Conservation (phyloP, 176 grass and related monocot genomes). For the Carex kokanica region DNA sequence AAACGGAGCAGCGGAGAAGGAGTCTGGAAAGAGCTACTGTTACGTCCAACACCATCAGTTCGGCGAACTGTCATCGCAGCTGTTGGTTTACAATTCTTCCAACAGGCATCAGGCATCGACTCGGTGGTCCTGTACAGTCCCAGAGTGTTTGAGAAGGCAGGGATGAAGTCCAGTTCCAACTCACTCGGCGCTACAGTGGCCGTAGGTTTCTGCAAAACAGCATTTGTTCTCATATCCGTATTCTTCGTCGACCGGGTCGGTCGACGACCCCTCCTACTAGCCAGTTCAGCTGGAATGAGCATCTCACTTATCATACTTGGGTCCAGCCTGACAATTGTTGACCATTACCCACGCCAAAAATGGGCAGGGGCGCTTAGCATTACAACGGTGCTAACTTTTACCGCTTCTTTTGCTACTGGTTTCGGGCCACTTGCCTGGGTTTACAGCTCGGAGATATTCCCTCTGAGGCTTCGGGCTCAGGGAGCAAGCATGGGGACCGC, state of each 20-base stretch:
- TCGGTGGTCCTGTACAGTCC: slow-evolving; percentile 90
- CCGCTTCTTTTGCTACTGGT: slow-evolving; percentile 68
- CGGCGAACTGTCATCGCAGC: slow-evolving; percentile 60
- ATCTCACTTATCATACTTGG: slow-evolving; percentile 58
- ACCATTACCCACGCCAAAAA: slow-evolving; percentile 31
- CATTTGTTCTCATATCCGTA: slow-evolving; percentile 63
- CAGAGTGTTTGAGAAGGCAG: slow-evolving; percentile 58
- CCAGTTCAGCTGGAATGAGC: slow-evolving; percentile 74
- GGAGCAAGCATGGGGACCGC: slow-evolving; percentile 67
- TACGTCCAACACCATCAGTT: slow-evolving; percentile 55
- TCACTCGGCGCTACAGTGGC: slow-evolving; percentile 62
- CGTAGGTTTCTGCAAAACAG: slow-evolving; percentile 78
- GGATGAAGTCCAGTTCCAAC: slow-evolving; percentile 48
- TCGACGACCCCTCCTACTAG: slow-evolving; percentile 64
- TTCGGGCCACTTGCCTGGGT: slow-evolving; percentile 77
- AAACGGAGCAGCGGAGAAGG: slow-evolving; percentile 11
- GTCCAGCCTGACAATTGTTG: slow-evolving; percentile 43
- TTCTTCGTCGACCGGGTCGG: slow-evolving; percentile 77
- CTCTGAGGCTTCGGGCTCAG: slow-evolving; percentile 67
- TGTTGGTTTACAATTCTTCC: slow-evolving; percentile 80
- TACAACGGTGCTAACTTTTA: slow-evolving; percentile 57
- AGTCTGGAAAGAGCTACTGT: slow-evolving; percentile 70
- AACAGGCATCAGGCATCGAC: slow-evolving; percentile 85
- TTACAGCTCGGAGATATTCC: slow-evolving; percentile 91
- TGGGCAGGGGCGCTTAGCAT: slow-evolving; percentile 60